These are phyloP conservation scores for Neoboletus magnificus DNA, from an alignment of 768 basidiomycete genomes.

Conservation along the genomic window DNA sequence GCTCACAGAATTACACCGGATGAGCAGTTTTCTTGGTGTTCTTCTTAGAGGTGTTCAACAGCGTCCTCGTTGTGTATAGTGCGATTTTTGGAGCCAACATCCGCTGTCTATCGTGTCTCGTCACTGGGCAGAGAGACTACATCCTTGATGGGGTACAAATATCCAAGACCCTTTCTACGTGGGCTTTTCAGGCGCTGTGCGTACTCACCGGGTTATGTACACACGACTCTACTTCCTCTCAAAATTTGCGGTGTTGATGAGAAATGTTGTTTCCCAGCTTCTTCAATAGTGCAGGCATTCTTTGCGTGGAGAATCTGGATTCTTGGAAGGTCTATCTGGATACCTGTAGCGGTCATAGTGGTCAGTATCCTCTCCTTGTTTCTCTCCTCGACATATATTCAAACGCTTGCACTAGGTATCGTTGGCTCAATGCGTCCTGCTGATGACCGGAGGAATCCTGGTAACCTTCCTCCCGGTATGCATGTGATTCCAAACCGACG, in stretches of 20 bases:
- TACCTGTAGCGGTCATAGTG: constrained; percentile 1
- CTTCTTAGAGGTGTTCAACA: constrained; percentile 7
- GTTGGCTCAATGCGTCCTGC: constrained; percentile 1
- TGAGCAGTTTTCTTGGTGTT: constrained; percentile 2
- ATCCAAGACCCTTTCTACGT: constrained; percentile 2
- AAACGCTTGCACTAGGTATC: not conserved
- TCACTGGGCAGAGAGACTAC: constrained; percentile 9
- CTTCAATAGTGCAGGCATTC: constrained; percentile 3
- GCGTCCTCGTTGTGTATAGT: constrained; percentile 5
- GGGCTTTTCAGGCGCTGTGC: constrained; percentile 7
- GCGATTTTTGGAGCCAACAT: constrained; percentile 1
- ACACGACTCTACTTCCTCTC: not conserved
- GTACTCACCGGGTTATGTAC: constrained; percentile 9
- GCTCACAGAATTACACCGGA: not conserved
- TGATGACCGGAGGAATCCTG: constrained; percentile 1
- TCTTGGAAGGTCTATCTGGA: constrained; percentile 1
- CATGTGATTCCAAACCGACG: not conserved
- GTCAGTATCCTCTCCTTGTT: not conserved
- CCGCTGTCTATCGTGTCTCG: constrained; percentile 5
- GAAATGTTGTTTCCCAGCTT: not conserved
- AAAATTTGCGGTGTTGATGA: not conserved
- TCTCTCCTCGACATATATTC: not conserved
- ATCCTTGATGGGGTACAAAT: not conserved
- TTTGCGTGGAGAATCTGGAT: constrained; percentile 12
- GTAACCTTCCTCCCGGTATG: not conserved